phyloP scores from a whole-genome alignment of 306 rosid genomes.

The Canavalia ensiformis region DNA sequence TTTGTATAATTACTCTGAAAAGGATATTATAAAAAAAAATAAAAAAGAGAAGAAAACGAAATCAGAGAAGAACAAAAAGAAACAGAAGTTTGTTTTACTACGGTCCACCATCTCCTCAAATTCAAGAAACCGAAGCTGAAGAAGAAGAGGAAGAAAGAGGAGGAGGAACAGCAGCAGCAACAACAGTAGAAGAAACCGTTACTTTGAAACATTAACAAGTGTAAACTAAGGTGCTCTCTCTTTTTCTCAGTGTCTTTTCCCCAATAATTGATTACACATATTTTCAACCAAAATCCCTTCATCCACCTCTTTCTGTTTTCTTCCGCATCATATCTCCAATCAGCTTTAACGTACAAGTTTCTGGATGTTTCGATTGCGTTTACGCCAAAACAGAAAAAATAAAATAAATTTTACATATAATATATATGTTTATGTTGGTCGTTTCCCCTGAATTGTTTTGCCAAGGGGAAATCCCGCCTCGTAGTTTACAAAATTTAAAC shows the following conservation, averaged over 20 bases:
- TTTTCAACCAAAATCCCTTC: neutral
- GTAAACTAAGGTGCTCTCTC: slow-evolving; percentile 52
- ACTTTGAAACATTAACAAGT: slow-evolving; percentile 21
- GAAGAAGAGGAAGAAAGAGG: slow-evolving; percentile 31
- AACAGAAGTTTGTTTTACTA: slow-evolving; percentile 33
- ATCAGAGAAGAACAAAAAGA: neutral
- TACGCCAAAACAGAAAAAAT: neutral
- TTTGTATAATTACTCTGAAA: neutral
- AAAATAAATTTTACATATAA: neutral
- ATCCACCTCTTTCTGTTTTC: slow-evolving; percentile 6
- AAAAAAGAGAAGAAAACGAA: no score
- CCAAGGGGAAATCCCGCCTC: slow-evolving; percentile 32
- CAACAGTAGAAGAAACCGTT: slow-evolving; percentile 44
- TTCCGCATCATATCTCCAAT: slow-evolving; percentile 35
- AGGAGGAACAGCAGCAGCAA: slow-evolving; percentile 41
- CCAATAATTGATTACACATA: neutral
- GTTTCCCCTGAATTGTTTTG: slow-evolving; percentile 25
- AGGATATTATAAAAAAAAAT: neutral
- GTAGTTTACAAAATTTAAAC: slow-evolving; percentile 36
- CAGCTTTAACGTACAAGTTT: neutral
- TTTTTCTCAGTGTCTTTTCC: neutral
- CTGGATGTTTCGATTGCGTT: slow-evolving; percentile 34
- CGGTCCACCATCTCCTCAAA: slow-evolving; percentile 60
- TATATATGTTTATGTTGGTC: slow-evolving; percentile 8
- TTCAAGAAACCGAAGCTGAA: slow-evolving; percentile 54